phyloP scores from a whole-genome alignment of 306 rosid genomes.

The Morella rubra region DNA sequence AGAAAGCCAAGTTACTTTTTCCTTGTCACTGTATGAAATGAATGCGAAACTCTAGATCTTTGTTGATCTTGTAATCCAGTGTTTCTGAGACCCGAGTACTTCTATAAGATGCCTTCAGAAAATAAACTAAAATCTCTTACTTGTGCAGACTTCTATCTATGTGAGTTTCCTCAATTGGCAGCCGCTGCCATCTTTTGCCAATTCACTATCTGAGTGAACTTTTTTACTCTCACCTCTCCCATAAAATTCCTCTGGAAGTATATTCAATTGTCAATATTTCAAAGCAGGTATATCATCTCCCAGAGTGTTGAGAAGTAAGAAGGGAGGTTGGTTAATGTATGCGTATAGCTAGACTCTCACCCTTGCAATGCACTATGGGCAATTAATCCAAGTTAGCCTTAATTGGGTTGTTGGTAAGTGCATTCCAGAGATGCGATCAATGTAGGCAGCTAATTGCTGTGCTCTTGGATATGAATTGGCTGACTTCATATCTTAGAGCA shows the following conservation, averaged over 20 bases:
- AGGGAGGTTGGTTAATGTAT: not conserved
- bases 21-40: not conserved
- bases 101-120: not conserved
- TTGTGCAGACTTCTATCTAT: not conserved
- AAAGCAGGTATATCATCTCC: no score
- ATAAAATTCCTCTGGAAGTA: not conserved
- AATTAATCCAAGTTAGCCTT: not conserved
- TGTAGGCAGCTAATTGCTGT: not conserved
- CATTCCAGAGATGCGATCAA: not conserved
- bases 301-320: not conserved
- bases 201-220: not conserved
- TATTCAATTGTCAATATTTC: no score
- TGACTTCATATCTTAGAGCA: not conserved
- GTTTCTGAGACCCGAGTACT: no score
- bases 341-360: not conserved
- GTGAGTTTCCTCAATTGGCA: not conserved
- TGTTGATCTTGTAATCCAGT: no score
- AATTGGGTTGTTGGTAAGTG: not conserved
- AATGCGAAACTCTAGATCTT: no score
- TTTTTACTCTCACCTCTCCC: not conserved
- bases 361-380: not conserved
- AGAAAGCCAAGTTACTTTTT: not conserved
- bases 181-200: constrained; percentile 5
- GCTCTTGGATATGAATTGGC: not conserved
- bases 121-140: not conserved